A percentile compares a stretch with the other conserved stretches of the same genome.
phyloP scores from a whole-genome alignment of 495 filamentous ascomycete genomes.

The Penicillium longicatenatum region DNA sequence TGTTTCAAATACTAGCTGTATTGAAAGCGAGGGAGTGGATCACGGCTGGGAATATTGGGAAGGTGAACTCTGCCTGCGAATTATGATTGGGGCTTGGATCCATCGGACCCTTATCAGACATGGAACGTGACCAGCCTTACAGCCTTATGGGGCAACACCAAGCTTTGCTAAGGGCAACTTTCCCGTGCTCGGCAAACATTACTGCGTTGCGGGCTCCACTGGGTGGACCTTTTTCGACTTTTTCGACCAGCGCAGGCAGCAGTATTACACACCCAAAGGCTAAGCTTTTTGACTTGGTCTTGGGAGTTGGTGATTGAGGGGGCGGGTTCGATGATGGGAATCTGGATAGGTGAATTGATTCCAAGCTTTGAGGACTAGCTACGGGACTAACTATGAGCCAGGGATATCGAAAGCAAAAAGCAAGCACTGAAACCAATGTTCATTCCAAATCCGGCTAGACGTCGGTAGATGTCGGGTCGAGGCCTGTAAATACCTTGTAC shows the following conservation, averaged over 20 bases:
- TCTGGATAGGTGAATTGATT: too few species aligned
- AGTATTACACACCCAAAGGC: neutral
- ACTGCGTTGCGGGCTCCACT: neutral
- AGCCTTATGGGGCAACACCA: slow-evolving; percentile 6
- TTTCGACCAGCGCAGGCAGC: neutral
- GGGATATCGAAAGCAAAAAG: neutral
- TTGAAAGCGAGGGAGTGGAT: neutral
- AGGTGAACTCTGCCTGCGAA: neutral
- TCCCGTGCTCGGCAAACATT: slow-evolving; percentile 8
- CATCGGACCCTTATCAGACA: neutral
- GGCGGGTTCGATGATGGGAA: too few species aligned
- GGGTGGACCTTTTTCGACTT: neutral
- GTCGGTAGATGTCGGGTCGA: slow-evolving; percentile 66
- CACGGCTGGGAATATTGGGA: neutral
- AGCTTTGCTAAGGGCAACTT: slow-evolving; percentile 4
- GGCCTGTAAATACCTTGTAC: slow-evolving; percentile 72
- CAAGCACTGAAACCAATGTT: neutral
- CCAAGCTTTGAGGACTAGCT: too few species aligned
- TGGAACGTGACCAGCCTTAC: slow-evolving; percentile 1
- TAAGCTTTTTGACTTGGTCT: neutral
- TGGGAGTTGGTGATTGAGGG: neutral
- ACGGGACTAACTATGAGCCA: neutral
- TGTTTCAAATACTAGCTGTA: neutral
- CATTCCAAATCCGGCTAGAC: slow-evolving; percentile 46
- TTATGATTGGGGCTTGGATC: neutral